These are phyloP conservation scores for Cardiospermum halicacabum DNA, from an alignment of 345 rosid species.

Conservation along the genomic window DNA sequence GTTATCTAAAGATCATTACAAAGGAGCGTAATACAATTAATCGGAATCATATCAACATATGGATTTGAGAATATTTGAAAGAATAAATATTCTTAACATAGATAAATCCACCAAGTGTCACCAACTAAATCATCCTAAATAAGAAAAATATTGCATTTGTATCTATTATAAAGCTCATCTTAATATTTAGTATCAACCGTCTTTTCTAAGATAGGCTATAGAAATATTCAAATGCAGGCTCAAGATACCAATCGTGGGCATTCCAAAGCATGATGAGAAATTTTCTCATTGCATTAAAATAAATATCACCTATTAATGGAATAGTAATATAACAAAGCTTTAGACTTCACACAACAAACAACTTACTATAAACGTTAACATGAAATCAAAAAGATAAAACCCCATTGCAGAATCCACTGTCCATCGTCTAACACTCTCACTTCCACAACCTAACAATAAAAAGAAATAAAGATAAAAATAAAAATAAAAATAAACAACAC, in stretches of 20 bases:
- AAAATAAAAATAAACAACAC: not conserved
- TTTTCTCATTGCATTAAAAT: conserved; percentile 65
- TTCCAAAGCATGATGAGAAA: conserved; percentile 80
- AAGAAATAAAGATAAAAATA: too few relatives aligned
- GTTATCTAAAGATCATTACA: conserved; percentile 77
- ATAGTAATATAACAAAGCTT: not conserved
- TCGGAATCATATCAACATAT: conserved; percentile 59
- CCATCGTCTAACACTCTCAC: not conserved
- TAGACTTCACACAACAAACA: not conserved
- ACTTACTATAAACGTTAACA: not conserved
- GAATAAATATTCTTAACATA: conserved; percentile 5
- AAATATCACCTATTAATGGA: conserved; percentile 3
- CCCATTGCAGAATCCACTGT: not conserved
- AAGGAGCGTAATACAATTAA: conserved; percentile 61
- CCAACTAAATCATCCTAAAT: not conserved
- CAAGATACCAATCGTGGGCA: conserved; percentile 92
- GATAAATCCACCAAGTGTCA: not conserved
- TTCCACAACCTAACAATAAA: not conserved
- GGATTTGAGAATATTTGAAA: conserved; percentile 41
- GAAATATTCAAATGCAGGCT: conserved; percentile 90
- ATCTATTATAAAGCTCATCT: conserved; percentile 93
- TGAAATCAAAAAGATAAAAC: not conserved
- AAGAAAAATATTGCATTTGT: conserved; percentile 53
- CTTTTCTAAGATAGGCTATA: too few relatives aligned
- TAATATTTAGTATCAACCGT: conserved; percentile 69